These are phyloP conservation scores for Zasmidium citrigriseum DNA, from an alignment of 2,329 filamentous ascomycete species.

Conservation along the genomic window DNA sequence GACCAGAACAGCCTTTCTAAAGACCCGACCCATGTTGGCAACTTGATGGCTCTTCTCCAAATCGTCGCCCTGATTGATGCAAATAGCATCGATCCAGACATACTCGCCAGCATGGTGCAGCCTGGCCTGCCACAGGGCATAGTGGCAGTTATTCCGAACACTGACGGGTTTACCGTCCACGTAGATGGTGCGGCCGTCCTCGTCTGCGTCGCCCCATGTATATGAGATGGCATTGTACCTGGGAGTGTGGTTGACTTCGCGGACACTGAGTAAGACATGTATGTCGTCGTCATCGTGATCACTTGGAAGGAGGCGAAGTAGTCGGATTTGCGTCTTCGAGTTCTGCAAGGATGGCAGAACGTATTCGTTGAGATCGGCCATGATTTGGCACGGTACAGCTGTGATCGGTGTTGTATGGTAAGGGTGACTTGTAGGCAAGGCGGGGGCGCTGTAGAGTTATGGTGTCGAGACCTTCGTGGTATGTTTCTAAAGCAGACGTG, in stretches of 20 bases:
- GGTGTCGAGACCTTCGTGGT: no score
- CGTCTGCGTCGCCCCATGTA: neutral
- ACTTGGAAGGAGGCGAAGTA: neutral
- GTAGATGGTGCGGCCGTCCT: neutral
- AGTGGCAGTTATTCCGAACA: neutral
- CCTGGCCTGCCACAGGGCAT: neutral
- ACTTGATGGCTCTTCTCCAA: neutral
- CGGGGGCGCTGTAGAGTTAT: no score
- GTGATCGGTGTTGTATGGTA: no score
- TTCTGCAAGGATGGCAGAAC: no score
- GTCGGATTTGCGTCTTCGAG: neutral
- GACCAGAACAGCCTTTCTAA: neutral
- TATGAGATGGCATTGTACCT: conserved; percentile 4
- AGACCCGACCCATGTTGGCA: neutral
- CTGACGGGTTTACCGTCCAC: neutral
- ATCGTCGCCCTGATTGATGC: neutral
- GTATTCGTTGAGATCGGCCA: no score
- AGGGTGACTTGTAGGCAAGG: no score
- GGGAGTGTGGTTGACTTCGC: neutral
- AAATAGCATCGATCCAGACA: neutral
- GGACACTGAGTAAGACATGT: neutral
- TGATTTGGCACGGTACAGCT: no score
- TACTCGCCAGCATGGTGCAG: neutral
- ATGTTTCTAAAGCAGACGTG: no score
- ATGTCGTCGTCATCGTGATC: neutral